phyloP scores from a whole-genome alignment of 148 eudicot genomes.

The Rhododendron ovatum region DNA sequence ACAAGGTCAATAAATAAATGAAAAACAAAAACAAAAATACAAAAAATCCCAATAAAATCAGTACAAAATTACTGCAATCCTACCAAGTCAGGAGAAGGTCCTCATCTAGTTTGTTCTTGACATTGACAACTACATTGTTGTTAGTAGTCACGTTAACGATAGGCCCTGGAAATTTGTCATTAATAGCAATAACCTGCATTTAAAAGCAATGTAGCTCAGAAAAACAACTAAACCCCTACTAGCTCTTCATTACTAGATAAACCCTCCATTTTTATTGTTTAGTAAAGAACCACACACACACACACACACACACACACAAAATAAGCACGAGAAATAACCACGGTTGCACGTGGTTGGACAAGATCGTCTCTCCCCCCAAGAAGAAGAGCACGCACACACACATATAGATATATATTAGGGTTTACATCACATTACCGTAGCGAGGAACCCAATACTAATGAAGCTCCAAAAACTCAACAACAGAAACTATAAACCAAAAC shows the following conservation, averaged over 20 bases:
- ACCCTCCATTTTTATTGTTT: not conserved
- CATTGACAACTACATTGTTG: conserved; percentile 82
- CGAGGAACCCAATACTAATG: not conserved
- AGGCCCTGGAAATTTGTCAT: conserved; percentile 88
- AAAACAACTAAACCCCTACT: conserved; percentile 4
- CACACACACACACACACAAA: not conserved
- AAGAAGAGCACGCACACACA: not conserved
- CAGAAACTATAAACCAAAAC: not conserved
- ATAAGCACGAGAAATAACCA: not conserved
- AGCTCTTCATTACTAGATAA: not conserved
- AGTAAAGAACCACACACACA: not conserved
- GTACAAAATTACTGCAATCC: not conserved
- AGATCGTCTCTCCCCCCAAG: not conserved
- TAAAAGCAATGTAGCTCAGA: conserved; percentile 10
- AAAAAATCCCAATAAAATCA: not conserved
- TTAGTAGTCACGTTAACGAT: conserved; percentile 80
- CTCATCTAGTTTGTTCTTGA: conserved; percentile 85
- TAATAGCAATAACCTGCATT: conserved; percentile 93
- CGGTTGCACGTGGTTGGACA: too few relatives aligned
- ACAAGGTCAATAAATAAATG: not conserved
- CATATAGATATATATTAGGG: not conserved
- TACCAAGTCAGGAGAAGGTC: conserved; percentile 83
- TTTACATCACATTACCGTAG: not conserved
- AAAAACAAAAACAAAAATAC: not conserved
- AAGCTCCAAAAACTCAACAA: not conserved